Conservation (phyloP, 345 rosid species). For the Balakata baccata region DNA sequence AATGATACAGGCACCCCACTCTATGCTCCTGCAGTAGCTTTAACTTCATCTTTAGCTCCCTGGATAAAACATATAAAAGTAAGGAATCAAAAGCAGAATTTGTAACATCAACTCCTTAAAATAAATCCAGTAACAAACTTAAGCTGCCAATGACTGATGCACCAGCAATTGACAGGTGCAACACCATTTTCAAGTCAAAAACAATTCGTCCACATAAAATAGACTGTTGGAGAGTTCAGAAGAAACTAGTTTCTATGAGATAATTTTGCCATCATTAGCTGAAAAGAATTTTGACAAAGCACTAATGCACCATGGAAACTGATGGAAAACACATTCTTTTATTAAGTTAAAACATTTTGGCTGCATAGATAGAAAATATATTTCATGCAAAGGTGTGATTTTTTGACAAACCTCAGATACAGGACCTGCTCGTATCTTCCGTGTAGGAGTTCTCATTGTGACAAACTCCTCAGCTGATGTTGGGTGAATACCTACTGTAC, state of each 20-base stretch:
- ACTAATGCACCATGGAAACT: not conserved
- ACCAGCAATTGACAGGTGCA: not conserved
- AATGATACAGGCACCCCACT: not conserved
- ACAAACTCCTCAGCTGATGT: constrained; percentile 91
- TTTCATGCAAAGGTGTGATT: constrained; percentile 5
- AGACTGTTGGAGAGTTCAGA: not conserved
- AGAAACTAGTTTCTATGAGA: not conserved
- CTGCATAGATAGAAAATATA: not conserved
- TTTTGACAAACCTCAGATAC: constrained; percentile 60
- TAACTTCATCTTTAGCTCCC: constrained; percentile 54
- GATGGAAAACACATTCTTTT: not conserved
- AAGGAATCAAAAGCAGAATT: not conserved
- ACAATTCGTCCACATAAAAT: not conserved
- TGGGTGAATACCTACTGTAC: constrained; percentile 88
- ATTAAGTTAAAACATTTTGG: not conserved
- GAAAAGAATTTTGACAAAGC: not conserved
- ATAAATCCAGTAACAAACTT: not conserved
- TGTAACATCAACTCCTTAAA: not conserved
- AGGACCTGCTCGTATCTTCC: constrained; percentile 58
- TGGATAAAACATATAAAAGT: constrained; percentile 29
- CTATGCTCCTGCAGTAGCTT: constrained; percentile 65
- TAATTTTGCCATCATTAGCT: not conserved
- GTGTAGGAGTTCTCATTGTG: constrained; percentile 79
- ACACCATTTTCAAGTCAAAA: constrained; percentile 1
- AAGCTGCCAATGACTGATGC: not conserved